Percentiles rank a stretch among this genome's conserved stretches.
phyloP scores from a whole-genome alignment of 1,284 basidiomycete species.

The Hemileia vastatrix region DNA sequence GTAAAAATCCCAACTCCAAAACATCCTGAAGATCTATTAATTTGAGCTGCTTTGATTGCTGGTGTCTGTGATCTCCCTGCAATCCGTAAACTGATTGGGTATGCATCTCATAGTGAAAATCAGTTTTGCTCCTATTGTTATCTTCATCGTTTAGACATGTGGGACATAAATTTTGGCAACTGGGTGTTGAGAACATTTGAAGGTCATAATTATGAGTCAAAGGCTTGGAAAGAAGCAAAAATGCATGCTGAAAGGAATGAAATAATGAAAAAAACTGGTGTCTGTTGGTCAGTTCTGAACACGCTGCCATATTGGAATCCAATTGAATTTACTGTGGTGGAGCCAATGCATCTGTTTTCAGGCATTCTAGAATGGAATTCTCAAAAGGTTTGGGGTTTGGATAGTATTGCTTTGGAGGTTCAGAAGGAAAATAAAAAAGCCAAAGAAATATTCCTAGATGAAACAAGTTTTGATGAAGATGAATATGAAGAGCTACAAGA shows the following conservation, averaged over 20 bases:
- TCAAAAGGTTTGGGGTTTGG: conserved; percentile 3
- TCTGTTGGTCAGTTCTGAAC: conserved; percentile 1
- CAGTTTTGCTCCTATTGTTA: conserved; percentile 17
- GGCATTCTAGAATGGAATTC: conserved; percentile 13
- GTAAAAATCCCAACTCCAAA: conserved; percentile 1
- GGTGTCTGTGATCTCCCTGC: conserved; percentile 15
- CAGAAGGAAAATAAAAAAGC: background rate
- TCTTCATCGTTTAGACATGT: conserved; percentile 1
- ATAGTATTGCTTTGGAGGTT: background rate
- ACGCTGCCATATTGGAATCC: conserved; percentile 5
- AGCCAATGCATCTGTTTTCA: conserved; percentile 11
- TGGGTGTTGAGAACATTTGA: background rate
- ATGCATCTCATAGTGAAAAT: conserved; percentile 13
- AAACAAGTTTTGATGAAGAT: conserved; percentile 12
- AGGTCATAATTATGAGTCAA: conserved; percentile 10
- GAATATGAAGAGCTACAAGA: conserved; percentile 6
- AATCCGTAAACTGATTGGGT: conserved; percentile 13
- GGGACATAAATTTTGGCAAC: background rate
- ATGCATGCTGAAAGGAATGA: conserved; percentile 4
- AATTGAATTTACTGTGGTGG: conserved; percentile 12
- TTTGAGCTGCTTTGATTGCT: conserved; percentile 6
- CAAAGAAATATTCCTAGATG: background rate
- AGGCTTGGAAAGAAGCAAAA: conserved; percentile 5
- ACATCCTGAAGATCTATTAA: background rate
- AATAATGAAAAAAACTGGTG: background rate